Conservation (phyloP, 805 yeast genomes). For the Ogataea paradorogensis region DNA sequence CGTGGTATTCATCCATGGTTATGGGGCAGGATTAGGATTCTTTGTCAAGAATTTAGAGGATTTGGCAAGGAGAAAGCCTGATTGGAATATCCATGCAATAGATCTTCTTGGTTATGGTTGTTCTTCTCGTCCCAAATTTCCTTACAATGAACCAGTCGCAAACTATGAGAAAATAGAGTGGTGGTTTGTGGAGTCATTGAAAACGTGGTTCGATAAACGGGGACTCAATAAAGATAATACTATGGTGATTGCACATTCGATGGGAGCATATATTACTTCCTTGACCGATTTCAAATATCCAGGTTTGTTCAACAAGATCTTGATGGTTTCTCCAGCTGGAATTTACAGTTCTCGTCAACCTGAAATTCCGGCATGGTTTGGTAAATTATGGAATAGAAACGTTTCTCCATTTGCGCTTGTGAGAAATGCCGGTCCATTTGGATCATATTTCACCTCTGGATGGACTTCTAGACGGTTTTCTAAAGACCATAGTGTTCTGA, state of each 20-base stretch:
- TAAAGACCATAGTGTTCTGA: constrained; percentile 35
- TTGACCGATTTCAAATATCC: constrained; percentile 64
- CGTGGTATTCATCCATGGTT: constrained; percentile 84
- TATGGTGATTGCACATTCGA: constrained; percentile 77
- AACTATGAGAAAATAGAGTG: constrained; percentile 51
- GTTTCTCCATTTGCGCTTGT: constrained; percentile 83
- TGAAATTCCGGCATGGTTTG: constrained; percentile 72
- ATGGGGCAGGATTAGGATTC: constrained; percentile 87
- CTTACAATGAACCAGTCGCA: constrained; percentile 34
- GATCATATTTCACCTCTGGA: constrained; percentile 81
- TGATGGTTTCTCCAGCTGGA: constrained; percentile 92
- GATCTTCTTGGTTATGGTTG: constrained; percentile 91
- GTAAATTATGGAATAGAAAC: constrained; percentile 70
- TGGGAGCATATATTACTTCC: constrained; percentile 85
- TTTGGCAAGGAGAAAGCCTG: constrained; percentile 31
- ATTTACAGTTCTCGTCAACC: constrained; percentile 51
- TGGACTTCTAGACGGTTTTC: constrained; percentile 87
- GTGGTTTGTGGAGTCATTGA: constrained; percentile 64
- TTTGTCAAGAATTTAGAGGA: constrained; percentile 65
- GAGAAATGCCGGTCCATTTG: constrained; percentile 73
- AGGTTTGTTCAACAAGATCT: constrained; percentile 56
- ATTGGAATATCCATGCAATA: constrained; percentile 79
- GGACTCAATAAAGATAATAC: constrained; percentile 39
- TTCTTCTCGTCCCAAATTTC: constrained; percentile 75
- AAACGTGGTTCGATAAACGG: constrained; percentile 56